Conservation (phyloP, 106 monocot genomes). For the Acorus gramineus region DNA sequence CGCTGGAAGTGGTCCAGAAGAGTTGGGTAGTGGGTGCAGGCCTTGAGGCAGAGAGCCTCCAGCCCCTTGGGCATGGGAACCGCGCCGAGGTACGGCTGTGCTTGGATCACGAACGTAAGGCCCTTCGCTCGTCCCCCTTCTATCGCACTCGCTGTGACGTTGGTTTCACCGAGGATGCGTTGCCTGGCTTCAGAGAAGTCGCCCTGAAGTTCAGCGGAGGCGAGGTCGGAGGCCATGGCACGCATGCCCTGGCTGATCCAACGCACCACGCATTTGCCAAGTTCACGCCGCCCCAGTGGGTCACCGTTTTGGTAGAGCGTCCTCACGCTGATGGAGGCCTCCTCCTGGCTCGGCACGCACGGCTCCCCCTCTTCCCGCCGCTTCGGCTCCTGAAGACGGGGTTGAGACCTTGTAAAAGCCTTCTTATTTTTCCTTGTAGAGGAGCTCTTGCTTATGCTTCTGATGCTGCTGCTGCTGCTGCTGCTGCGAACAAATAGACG, state of each 20-base stretch:
- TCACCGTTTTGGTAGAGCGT: constrained; percentile 72
- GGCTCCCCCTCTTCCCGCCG: neutral
- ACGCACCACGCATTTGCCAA: constrained; percentile 71
- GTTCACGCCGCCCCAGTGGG: constrained; percentile 63
- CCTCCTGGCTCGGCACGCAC: constrained; percentile 54
- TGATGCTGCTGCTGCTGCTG: neutral
- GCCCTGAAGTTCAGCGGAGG: constrained; percentile 59
- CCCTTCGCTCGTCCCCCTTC: constrained; percentile 5
- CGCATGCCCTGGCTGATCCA: constrained; percentile 91
- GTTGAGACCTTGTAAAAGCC: neutral
- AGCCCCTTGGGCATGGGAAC: constrained; percentile 82
- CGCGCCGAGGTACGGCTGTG: constrained; percentile 72
- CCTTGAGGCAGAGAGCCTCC: constrained; percentile 91
- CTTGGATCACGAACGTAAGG: constrained; percentile 77
- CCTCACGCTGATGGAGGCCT: constrained; percentile 50
- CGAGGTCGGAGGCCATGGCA: constrained; percentile 79
- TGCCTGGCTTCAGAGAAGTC: constrained; percentile 59
- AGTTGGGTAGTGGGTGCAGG: constrained; percentile 92
- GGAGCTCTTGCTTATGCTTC: neutral
- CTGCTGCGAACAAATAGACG: neutral
- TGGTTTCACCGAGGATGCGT: constrained; percentile 11
- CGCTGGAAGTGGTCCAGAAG: constrained; percentile 95
- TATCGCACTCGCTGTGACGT: too few species aligned
- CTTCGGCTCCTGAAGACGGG: neutral
- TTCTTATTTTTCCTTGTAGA: neutral